Evolutionary conservation across 2,329 filamentous ascomycete species (phyloP), one percentile per base, ranked within the genome.

Genomic region (Trichoderma arundinaceum): DNA sequence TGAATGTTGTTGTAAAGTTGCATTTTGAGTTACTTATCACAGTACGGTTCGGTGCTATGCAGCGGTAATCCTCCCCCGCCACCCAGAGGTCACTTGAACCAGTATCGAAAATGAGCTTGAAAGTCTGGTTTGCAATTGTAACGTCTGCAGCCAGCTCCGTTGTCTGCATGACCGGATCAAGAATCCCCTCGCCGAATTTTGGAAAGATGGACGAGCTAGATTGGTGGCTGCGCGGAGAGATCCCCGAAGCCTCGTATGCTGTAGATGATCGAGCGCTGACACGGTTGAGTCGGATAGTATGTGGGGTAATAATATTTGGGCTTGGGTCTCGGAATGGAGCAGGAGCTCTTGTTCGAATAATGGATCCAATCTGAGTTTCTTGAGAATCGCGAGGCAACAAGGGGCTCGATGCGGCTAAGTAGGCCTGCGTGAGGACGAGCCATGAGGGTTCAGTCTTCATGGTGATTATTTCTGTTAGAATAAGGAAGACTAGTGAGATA

Each of bases 11-110:
- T 8, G 52, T 56, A 7, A 56, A 41, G 3, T 56, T 41, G 52
- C 52, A 56, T 8, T 41, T 4, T 1, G 0, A 3, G 38, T 1
- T 56, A 35, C 35, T 41, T 43, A 41, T 35, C 7, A 41, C 3
- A 0, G 52, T 56, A 2, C 22, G 1, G n/a, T 56, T 56, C 9
- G 52, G 0, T n/a, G 35, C 28, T 35, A 56, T 1, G 4, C 52
- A 56, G 6, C 22, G 35, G 38, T 3, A 56, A 7, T 56, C 13
- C 13, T 56, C 35, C 0, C 35, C 52, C 12, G 52, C 1, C 6
- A 56, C 2, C 52, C 52, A 56, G 19, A 56, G 52, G 41, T 56
- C 52, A 10, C 52, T 56, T 10, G 52, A 56, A 0, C 52, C 52
- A n/a, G 52, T 56, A 3, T 56, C 52, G 13, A 56, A 41, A 32